These are phyloP conservation scores for Collariella sp. DNA, from an alignment of 495 filamentous ascomycete species.

Conservation along the genomic window DNA sequence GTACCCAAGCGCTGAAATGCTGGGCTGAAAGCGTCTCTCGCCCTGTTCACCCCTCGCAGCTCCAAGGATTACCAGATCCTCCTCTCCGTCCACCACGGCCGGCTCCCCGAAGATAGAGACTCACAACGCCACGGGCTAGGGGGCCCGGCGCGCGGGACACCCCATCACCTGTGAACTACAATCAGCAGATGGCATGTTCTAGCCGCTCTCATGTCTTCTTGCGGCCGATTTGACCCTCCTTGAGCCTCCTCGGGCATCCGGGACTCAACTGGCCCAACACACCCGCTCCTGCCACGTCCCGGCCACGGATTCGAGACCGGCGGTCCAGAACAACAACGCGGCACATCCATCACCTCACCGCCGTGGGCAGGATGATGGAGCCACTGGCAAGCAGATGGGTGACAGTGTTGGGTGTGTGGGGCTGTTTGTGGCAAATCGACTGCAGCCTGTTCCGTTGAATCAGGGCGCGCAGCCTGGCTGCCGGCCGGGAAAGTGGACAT, in stretches of 20 bases:
- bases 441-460: constrained; percentile 23
- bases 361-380: constrained; percentile 6
- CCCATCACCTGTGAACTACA: no score
- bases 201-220: no score
- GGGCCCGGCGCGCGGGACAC: no score
- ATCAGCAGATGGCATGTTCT: no score
- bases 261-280: no score
- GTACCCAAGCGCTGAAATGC: no score
- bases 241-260: no score
- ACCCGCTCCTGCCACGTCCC: no score
- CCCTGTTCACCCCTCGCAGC: not conserved
- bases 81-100: not conserved
- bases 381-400: constrained; percentile 9
- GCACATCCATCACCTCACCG: constrained; percentile 9
- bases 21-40: not conserved
- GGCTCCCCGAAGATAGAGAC: no score
- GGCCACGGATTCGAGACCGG: not conserved
- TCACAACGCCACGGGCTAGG: no score
- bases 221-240: no score
- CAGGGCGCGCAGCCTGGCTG: constrained; percentile 5
- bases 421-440: constrained; percentile 18
- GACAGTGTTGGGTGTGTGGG: constrained; percentile 15
- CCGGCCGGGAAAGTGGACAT: constrained; percentile 9
- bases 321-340: not conserved
- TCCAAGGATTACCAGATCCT: not conserved